Evolutionary conservation across 2,329 filamentous ascomycete genomes (phyloP), one percentile per base, ranked within the genome.

Genomic region (Pleomassaria siparia): DNA sequence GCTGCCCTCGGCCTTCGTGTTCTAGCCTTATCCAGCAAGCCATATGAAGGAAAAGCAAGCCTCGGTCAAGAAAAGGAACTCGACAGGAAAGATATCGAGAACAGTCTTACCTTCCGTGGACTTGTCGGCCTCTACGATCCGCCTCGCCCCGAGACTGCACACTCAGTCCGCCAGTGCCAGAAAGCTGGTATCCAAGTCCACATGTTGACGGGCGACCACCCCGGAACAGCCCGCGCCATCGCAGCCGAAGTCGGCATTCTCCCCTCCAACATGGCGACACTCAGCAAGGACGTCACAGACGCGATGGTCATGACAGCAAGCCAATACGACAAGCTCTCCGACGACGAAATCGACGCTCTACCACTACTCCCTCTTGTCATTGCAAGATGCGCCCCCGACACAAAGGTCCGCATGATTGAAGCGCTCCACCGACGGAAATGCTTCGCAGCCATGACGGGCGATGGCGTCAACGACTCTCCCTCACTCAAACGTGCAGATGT

Each of bases 391-490:
- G 87, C 88, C 1, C 90, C 91, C 0, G 83, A 88, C 49, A 95
- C 90, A 30, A 95, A 95, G 73, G 89, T 90, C 4, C 85, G 89
- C 49, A 95, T 95, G 89, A 91, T 95, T 43, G 88, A 91, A 58
- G 89, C 90, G 5, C 80, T 95, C 13, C 88, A 91, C 55, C 83
- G 90, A 13, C 85, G 89, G 32, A 79, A 81, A 18, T 80, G 81
- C 16, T 92, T 88, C 69, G 89, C 86, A 69, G 89, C 89, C 49
- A 94, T 95, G 89, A 94, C 89, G 15, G 89, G 89, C 49, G 89
- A 95, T 59, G 89, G 89, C 39, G 89, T 94, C 53, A 95, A 95
- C 64, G 89, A 95, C 64, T 88, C 88, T 2, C 89, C 89, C 0
- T 90, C 88, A 4, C 78, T 95, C 26, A 88, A 89, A 58, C 81